Evolutionary conservation across 768 basidiomycete genomes (phyloP).

Genomic region (Boletus reticulatus): DNA sequence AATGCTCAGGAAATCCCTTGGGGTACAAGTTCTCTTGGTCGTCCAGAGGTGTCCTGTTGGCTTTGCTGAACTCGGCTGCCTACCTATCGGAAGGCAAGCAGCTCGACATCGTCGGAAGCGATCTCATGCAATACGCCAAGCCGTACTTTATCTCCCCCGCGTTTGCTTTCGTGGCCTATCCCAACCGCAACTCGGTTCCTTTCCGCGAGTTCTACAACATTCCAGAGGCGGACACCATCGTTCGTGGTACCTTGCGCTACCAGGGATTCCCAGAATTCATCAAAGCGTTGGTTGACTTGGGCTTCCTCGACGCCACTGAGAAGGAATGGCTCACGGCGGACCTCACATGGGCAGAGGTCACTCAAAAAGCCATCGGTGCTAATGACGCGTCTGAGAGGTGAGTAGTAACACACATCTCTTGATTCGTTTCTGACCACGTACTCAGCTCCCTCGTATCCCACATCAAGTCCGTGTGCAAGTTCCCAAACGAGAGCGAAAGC

Average conservation of each 20-base stretch:
- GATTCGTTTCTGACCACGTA: not conserved
- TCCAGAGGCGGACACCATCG: conserved; percentile 88
- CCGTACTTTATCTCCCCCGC: conserved; percentile 96
- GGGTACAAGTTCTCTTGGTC: conserved; percentile 99
- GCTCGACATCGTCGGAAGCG: conserved; percentile 66
- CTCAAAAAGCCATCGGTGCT: conserved; percentile 69
- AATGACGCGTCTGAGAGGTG: conserved; percentile 69
- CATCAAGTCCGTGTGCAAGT: conserved; percentile 66
- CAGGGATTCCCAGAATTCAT: conserved; percentile 98
- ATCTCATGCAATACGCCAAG: conserved; percentile 88
- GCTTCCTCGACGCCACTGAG: conserved; percentile 74
- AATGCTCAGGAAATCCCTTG: conserved; percentile 89
- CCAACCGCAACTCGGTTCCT: conserved; percentile 90
- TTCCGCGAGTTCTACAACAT: conserved; percentile 93
- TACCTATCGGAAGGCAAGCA: conserved; percentile 68
- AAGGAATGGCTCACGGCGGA: conserved; percentile 77
- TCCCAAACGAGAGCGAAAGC: conserved; percentile 69
- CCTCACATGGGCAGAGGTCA: conserved; percentile 83
- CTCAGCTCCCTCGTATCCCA: conserved; percentile 68
- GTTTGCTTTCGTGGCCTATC: conserved; percentile 95
- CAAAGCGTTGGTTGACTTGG: conserved; percentile 79
- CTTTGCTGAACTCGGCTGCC: conserved; percentile 86
- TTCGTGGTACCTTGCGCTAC: conserved; percentile 92
- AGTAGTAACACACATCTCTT: not conserved
- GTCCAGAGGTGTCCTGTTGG: conserved; percentile 91